Conservation (phyloP, 164 flowering plant genomes). For the Berberis thunbergii region DNA sequence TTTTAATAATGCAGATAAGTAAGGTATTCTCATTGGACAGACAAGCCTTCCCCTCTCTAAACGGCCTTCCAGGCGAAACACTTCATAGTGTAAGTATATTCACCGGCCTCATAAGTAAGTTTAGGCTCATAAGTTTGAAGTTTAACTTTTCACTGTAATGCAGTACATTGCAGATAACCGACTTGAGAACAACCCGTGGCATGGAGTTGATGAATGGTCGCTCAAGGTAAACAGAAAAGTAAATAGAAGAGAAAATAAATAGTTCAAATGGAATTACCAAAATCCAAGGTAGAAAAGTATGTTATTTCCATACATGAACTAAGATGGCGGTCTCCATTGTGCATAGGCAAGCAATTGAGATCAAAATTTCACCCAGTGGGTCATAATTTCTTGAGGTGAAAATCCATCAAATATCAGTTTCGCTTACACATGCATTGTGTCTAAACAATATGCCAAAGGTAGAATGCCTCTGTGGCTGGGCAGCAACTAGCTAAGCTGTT, state of each 20-base stretch:
- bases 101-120: not conserved
- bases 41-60: conserved; percentile 77
- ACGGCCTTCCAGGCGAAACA: conserved; percentile 93
- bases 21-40: conserved; percentile 84
- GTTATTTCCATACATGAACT: too few relatives aligned
- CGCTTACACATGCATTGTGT: too few relatives aligned
- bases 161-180: conserved; percentile 87
- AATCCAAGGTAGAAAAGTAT: too few relatives aligned
- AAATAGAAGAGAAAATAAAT: not conserved
- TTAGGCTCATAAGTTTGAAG: not conserved
- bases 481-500: too few relatives aligned
- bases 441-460: too few relatives aligned
- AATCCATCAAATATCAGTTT: too few relatives aligned
- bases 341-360: too few relatives aligned
- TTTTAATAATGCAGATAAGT: conserved; percentile 47
- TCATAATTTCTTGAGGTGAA: too few relatives aligned
- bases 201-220: conserved; percentile 76
- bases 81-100: conserved; percentile 71
- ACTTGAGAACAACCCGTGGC: conserved; percentile 86
- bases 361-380: too few relatives aligned
- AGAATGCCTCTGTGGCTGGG: too few relatives aligned
- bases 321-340: too few relatives aligned
- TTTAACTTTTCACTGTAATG: not conserved
- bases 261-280: not conserved
- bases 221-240: conserved; percentile 50